A percentile compares a stretch with the other conserved stretches of the same genome.
phyloP scores from a whole-genome alignment of 1,284 basidiomycete species.

The Sporisorium exsertum region DNA sequence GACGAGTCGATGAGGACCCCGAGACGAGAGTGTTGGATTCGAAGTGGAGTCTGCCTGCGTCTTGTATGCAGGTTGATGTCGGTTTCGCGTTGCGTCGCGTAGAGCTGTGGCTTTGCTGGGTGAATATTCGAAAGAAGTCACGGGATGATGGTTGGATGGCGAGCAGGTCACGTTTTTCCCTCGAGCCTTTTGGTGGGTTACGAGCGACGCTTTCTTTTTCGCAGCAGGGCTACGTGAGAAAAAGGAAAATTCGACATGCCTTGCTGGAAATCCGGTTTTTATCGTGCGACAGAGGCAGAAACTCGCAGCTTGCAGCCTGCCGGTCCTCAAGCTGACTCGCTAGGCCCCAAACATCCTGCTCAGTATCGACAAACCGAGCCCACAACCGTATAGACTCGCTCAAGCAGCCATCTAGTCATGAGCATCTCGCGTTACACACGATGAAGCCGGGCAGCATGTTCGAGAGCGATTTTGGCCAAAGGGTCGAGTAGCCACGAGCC shows the following conservation, averaged over 20 bases:
- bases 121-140: conserved; percentile 39
- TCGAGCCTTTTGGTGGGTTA: not conserved
- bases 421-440: not conserved
- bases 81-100: conserved; percentile 28
- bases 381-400: not conserved
- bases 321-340: no score
- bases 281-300: conserved; percentile 4
- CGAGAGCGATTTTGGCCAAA: conserved; percentile 15
- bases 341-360: no score
- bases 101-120: conserved; percentile 16
- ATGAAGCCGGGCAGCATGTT: not conserved
- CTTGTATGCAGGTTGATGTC: conserved; percentile 24
- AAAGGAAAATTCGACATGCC: conserved; percentile 5
- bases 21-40: conserved; percentile 41
- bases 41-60: not conserved
- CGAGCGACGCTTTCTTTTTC: conserved; percentile 2
- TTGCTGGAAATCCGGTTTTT: not conserved
- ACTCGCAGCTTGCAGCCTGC: not conserved
- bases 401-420: not conserved
- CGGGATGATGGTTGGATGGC: conserved; percentile 52
- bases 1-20: not conserved
- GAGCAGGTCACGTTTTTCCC: conserved; percentile 46
- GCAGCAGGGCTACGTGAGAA: conserved; percentile 1
- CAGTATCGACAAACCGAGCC: no score
- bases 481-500: not conserved